These are phyloP conservation scores for Penicillium robsamsonii DNA, from an alignment of 495 filamentous ascomycete species.

Conservation along the genomic window DNA sequence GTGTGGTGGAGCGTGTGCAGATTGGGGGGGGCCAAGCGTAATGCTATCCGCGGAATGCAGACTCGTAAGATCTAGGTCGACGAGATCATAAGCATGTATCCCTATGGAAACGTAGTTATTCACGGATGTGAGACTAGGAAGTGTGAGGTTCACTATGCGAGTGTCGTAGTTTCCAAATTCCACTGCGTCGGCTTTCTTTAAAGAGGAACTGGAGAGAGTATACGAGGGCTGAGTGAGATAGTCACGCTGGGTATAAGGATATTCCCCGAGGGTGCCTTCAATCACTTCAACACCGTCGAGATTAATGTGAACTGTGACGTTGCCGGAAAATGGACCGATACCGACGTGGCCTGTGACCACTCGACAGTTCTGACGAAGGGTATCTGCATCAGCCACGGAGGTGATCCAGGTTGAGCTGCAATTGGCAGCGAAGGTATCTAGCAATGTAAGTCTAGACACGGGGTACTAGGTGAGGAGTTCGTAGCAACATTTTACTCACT, in stretches of 20 bases:
- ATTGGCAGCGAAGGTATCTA: background rate
- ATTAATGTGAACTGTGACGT: slow-evolving; percentile 2
- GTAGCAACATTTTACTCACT: background rate
- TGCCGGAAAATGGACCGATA: slow-evolving; percentile 1
- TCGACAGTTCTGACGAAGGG: background rate
- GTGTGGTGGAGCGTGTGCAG: slow-evolving; percentile 9
- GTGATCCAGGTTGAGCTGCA: slow-evolving; percentile 3
- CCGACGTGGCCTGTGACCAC: background rate
- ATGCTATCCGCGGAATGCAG: background rate
- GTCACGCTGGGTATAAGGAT: background rate
- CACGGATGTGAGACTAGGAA: slow-evolving; percentile 6
- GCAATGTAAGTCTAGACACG: background rate
- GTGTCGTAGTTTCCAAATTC: background rate
- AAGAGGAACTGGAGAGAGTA: slow-evolving; percentile 7
- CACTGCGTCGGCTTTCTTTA: background rate
- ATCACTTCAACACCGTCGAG: slow-evolving; percentile 6
- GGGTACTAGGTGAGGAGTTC: background rate
- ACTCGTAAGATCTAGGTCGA: slow-evolving; percentile 10
- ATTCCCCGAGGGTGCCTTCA: background rate
- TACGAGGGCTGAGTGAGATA: background rate
- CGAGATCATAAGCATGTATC: background rate
- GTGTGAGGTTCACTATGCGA: background rate
- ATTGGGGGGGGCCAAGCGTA: background rate
- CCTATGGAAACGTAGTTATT: background rate
- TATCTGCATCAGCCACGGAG: slow-evolving; percentile 3